Percentiles rank a stretch among this genome's conserved stretches.
Evolutionary conservation across 2,329 filamentous ascomycete genomes (phyloP).

Genomic region (Orbilia blumenaviensis): DNA sequence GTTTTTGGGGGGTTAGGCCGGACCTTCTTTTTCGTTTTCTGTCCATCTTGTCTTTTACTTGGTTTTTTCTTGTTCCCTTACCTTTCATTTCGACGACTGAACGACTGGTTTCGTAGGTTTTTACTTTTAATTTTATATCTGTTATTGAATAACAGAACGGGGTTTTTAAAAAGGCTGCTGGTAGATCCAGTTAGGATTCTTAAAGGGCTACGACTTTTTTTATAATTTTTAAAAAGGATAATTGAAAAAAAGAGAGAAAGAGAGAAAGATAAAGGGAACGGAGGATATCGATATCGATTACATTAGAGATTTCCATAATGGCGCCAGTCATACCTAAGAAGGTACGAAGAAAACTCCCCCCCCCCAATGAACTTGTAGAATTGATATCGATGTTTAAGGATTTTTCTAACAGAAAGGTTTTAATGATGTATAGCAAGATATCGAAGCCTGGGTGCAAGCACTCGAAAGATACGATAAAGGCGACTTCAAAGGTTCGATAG

Average conservation of each 20-base stretch:
- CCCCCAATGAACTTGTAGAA: too few relatives aligned
- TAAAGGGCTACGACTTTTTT: neutral
- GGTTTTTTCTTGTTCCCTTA: neutral
- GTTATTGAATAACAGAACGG: neutral
- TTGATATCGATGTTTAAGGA: too few relatives aligned
- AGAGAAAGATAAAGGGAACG: neutral
- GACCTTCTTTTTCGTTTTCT: constrained; percentile 13
- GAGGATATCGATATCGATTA: neutral
- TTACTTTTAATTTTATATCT: neutral
- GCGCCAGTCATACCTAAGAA: neutral
- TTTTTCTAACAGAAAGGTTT: constrained; percentile 2
- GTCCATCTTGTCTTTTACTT: neutral
- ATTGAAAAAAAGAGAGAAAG: too few relatives aligned
- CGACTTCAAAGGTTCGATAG: constrained; percentile 89
- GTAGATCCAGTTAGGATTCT: constrained; percentile 6
- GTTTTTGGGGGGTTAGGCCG: constrained; percentile 16
- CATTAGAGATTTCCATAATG: neutral
- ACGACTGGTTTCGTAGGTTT: constrained; percentile 12
- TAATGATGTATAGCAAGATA: constrained; percentile 28
- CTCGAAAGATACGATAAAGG: constrained; percentile 93
- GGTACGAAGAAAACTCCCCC: neutral
- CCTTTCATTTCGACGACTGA: neutral
- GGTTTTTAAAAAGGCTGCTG: neutral
- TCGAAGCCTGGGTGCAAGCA: constrained; percentile 96
- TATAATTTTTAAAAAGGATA: neutral